A percentile compares a stretch with the other conserved stretches of the same genome.
These are phyloP conservation scores for Leccinum subrobustum DNA, from an alignment of 1,284 basidiomycete genomes.

Conservation along the genomic window DNA sequence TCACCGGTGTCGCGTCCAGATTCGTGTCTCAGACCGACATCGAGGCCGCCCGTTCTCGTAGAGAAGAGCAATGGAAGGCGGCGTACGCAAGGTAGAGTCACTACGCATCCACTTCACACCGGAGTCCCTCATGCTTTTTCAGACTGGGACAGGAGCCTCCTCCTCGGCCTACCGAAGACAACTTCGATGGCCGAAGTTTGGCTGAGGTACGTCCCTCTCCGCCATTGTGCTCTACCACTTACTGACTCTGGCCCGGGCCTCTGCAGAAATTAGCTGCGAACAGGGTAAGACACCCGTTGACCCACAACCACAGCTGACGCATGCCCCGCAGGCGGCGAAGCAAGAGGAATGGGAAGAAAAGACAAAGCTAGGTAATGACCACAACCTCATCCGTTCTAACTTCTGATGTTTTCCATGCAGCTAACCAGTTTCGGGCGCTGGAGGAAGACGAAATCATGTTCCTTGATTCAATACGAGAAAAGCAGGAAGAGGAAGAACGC, in stretches of 20 bases:
- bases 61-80: conserved; percentile 89
- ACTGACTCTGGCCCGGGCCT: conserved; percentile 33
- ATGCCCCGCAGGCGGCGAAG: conserved; percentile 65
- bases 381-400: conserved; percentile 7
- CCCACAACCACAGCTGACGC: conserved; percentile 18
- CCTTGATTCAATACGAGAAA: conserved; percentile 77
- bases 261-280: conserved; percentile 80
- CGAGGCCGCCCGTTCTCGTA: conserved; percentile 71
- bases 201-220: conserved; percentile 69
- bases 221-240: conserved; percentile 12
- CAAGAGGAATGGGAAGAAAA: conserved; percentile 95
- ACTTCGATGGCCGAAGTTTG: conserved; percentile 84
- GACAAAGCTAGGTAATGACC: conserved; percentile 71
- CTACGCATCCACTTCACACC: conserved; percentile 12
- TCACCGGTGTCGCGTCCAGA: conserved; percentile 68
- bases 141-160: conserved; percentile 89
- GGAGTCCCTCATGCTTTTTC: conserved; percentile 17
- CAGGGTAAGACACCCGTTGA: conserved; percentile 49
- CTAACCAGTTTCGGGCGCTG: conserved; percentile 89
- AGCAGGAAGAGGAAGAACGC: conserved; percentile 73
- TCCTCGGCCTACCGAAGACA: conserved; percentile 68
- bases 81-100: conserved; percentile 78
- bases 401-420: conserved; percentile 36
- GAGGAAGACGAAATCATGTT: conserved; percentile 91
- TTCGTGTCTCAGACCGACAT: conserved; percentile 80